Evolutionary conservation across 768 basidiomycete genomes (phyloP), one percentile per base, ranked within the genome.

Genomic region (Butyriboletus loyo): DNA sequence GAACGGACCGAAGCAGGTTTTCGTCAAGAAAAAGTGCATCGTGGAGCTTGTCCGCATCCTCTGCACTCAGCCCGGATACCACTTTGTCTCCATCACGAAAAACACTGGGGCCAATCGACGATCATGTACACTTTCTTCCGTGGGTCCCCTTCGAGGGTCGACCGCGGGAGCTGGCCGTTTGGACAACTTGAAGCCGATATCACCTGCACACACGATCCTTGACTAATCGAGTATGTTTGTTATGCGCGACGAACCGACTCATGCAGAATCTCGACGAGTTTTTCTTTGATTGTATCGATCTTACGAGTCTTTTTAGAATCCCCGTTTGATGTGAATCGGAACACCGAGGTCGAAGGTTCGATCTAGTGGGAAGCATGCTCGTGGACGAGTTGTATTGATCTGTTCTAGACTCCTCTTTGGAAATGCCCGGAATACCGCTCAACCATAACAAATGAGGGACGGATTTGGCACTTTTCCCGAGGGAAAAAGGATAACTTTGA

Each of bases 81-180:
- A 41, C 54, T 32, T 56, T 56, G 10, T 43, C 53, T 15, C 7
- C 28, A 1, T 58, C 53, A 2, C 50, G 50, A 14, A 30, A 22
- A 4, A 59, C 48, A 0, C 38, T 42, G 13, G 1, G 59, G 59
- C 59, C 53, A 58, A 15, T 58, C 43, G 17, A 46, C 0, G 7
- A 58, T 49, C 24, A 0, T 28, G n/a, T 54, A 60, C 4, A 53
- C 54, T 2, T 39, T 38, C 36, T 38, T 53, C 13, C 4, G 6
- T 1, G 53, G 9, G 9, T 59, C 45, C 3, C 8, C n/a, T n/a
- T 56, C 42, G 19, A 61, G 54, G 4, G 54, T 61, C 2, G 50
- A 53, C 59, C 58, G 53, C 0, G 51, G 59, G 0, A 60, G 54
- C 0, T 51, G 54, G 19, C 46, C 38, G 0, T n/a, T 48, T 48